Base-by-base conservation (phyloP, 2,329 filamentous ascomycete genomes). In the Cladosporium sp. region DNA sequence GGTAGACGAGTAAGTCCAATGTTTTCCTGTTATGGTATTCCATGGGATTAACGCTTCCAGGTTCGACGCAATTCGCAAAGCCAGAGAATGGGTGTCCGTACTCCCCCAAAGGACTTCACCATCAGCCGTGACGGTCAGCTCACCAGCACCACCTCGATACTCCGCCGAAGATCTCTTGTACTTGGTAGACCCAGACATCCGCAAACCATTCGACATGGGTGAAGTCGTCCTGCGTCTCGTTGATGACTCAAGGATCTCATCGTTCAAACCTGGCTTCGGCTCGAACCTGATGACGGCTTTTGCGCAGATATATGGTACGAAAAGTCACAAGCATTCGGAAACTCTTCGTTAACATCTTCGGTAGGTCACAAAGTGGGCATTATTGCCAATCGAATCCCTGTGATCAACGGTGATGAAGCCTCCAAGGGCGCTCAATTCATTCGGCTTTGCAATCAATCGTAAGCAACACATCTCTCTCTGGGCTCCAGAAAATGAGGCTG, bases 371-470 rank as follows among this genome's bases (percentile, higher is more conserved):
- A 54, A 10, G 60, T 64, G 15, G 60, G 60, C 30, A 63, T 66
- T 6, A 32, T 66, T 30, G 65, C 59, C 18, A 66, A 66, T 28
- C 58, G 49, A 18, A 63, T 63, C 24, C 65, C 65, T 21, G 65
- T 66, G 60, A 57, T 66, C n/a, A 34, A 64, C 28, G 30, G 32
- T 26, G 65, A 66, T 28, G 81, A 83, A 65, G 79, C 80, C 0
- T 69, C 69, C 8, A 82, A 83, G 68, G 75, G 71, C 3, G 75
- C 80, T 1, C 78, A 81, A 26, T 83, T 83, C 65, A 80, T 82
- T 61, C 77, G 79, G 0, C 71, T 80, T 12, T 82, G 80, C 66
- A 82, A 82, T 62, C 80, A 82, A 67, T 70, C 78, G 76, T 80
- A 74, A 59, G 74, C 49, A 52, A 28, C 11, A 28, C 10, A 15